phyloP scores from a whole-genome alignment of 2,329 filamentous ascomycete genomes.

The Aspergillus fumigatiaffinis region DNA sequence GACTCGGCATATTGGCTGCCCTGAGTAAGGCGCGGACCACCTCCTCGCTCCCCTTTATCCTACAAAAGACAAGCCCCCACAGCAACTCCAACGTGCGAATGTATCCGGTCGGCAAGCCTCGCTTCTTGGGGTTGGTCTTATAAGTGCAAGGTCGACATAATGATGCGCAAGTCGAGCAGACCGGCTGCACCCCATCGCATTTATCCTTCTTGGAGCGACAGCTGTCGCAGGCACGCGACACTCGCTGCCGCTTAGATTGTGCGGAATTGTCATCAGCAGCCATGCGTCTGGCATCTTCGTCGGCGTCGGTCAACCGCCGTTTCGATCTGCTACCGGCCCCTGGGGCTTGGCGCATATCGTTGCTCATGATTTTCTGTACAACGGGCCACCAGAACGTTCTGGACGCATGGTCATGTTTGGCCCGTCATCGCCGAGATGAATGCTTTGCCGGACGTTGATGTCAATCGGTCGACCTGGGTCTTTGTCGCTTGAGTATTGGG shows the following conservation, averaged over 20 bases:
- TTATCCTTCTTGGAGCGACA: conserved; percentile 66
- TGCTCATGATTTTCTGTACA: conserved; percentile 29
- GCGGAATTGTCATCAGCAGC: conserved; percentile 25
- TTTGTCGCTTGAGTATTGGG: conserved; percentile 4
- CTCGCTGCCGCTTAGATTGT: conserved; percentile 57
- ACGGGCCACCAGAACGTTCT: conserved; percentile 21
- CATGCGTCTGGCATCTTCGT: conserved; percentile 26
- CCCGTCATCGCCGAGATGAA: conserved; percentile 22
- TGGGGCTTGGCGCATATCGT: conserved; percentile 29
- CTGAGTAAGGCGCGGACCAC: conserved; percentile 54
- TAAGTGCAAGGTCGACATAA: conserved; percentile 67
- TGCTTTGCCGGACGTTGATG: conserved; percentile 25
- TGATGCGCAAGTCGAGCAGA: conserved; percentile 63
- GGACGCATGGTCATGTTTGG: conserved; percentile 28
- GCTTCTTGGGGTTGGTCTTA: conserved; percentile 68
- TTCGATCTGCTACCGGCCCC: conserved; percentile 28
- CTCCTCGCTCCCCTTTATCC: conserved; percentile 57
- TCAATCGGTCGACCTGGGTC: conserved; percentile 1
- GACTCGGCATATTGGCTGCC: conserved; percentile 38
- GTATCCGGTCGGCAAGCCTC: conserved; percentile 76
- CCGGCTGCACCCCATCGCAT: conserved; percentile 65
- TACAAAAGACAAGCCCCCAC: conserved; percentile 63
- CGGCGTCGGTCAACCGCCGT: conserved; percentile 26
- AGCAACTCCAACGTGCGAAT: conserved; percentile 69
- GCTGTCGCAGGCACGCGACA: conserved; percentile 66